Base-by-base conservation (phyloP, 441 rosid species). In the Brassica hybrid region DNA sequence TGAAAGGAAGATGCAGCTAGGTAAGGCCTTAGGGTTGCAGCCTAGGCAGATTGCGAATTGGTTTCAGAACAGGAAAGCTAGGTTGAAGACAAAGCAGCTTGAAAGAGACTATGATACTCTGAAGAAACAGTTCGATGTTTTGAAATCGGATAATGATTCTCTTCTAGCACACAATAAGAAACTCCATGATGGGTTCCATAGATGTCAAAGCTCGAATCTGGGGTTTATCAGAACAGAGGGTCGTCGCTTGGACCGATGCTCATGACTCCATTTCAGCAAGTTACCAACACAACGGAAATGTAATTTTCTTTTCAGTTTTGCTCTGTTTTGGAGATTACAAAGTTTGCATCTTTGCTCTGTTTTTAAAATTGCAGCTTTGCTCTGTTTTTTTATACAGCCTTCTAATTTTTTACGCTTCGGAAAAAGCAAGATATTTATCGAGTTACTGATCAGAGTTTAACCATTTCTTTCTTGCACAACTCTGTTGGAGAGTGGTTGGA, bases 161-260 rank as follows among this genome's bases (percentile, higher is more conserved):
- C 94, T 94, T 65, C 92, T 88, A 58, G 67, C 88, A 68, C 93
- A 88, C 43, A 79, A 91, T 66, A 85, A 93, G 34, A 87, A 77
- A 85, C 85, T 95, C 93, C 86, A 69, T 91, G 77, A 93, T 94
- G 60, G 98, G 99, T 57, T 95, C 94, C 1, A 86, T 93, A n/a
- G 99, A 95, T 79, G 98, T 97, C 43, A 95, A 91, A 84, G 98
- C 87, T 71, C 87, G 99, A 77, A 85, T 93, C 41, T 95, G 99
- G 99, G 93, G 94, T 13, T 81, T 89, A 2, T 75, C 78, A 4
- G 88, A 89, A 78, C 66, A 81, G 66, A 84, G 88, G 79, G 98
- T 95, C 61, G 87, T 93, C 17, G 86, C 88, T 76, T 94, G 99
- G 99, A 85, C 83, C 1, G 91, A 93, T 23, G 85, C 79, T 3